A percentile compares a stretch with the other conserved stretches of the same genome.
Evolutionary conservation across 495 filamentous ascomycete species (phyloP).

Genomic region (Corynascus novoguineensis): DNA sequence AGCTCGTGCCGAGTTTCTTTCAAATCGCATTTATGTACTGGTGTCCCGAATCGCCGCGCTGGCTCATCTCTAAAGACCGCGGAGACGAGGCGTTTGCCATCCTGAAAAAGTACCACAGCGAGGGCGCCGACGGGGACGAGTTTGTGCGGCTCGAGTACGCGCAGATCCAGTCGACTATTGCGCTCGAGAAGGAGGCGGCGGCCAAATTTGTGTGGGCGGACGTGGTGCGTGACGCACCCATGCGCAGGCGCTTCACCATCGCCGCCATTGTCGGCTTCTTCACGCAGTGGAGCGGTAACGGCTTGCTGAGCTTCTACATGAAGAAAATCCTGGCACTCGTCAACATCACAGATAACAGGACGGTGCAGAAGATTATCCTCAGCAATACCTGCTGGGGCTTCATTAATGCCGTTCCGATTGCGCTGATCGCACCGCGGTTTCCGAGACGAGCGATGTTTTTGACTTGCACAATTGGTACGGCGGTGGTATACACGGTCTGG

Average conservation of each 20-base stretch:
- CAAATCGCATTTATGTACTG: conserved; percentile 48
- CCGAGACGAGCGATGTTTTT: conserved; percentile 50
- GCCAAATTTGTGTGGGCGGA: conserved; percentile 46
- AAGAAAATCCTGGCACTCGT: conserved; percentile 42
- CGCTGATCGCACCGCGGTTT: conserved; percentile 46
- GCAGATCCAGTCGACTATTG: conserved; percentile 51
- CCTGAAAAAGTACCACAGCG: conserved; percentile 52
- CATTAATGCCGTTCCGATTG: conserved; percentile 46
- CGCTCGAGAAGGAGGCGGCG: conserved; percentile 42
- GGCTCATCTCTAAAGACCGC: conserved; percentile 42
- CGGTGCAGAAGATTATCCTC: conserved; percentile 48
- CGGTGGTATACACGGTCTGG: conserved; percentile 51
- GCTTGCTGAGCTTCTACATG: conserved; percentile 43
- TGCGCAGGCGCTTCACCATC: conserved; percentile 47
- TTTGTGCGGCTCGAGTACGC: conserved; percentile 50
- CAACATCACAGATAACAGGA: conserved; percentile 39
- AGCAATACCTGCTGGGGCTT: conserved; percentile 52
- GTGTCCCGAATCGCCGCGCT: conserved; percentile 49
- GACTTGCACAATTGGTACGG: conserved; percentile 44
- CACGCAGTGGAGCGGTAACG: conserved; percentile 56
- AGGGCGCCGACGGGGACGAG: conserved; percentile 47
- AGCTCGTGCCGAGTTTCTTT: conserved; percentile 44
- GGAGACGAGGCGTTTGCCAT: conserved; percentile 50
- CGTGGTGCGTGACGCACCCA: conserved; percentile 46
- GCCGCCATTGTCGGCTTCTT: conserved; percentile 48